Base-by-base conservation (phyloP, 2,329 filamentous ascomycete species). In the Colletotrichum incanum region DNA sequence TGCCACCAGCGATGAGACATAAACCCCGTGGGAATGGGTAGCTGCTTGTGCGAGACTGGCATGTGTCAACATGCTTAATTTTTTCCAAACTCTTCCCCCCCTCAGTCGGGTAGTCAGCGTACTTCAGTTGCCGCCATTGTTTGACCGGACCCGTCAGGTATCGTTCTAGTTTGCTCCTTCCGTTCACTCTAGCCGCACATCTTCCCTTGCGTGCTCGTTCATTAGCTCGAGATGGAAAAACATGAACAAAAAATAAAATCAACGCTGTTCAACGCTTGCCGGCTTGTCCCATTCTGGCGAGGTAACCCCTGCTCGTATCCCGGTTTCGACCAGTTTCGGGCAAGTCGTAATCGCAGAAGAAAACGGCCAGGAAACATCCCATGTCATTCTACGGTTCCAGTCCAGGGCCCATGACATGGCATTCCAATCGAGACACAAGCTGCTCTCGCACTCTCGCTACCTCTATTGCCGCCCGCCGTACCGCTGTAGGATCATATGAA, bases 261-360 rank as follows among this genome's bases (percentile, higher is more conserved):
- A n/a, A 39, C 34, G 12, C 54, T 65, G 52, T 56, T 23, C 50
- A 34, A 26, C 31, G 18, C 43, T 20, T 34, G 37, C 39, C 31
- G 67, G 47, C 55, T 54, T 64, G 66, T 72, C 52, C 65, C 54
- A 31, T 69, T 69, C 49, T 5, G 59, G 69, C 39, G 37, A 60
- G 54, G 31, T 28, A 54, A 31, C 23, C 65, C 70, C 65, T 64
- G 65, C 41, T 55, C 49, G 43, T 43, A 69, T 72, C 65, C 65
- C 31, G 65, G 70, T 69, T 69, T 65, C 54, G 65, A 64, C 70
- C 65, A 65, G 59, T 72, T 72, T 70, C 54, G 65, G 65, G 65
- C 65, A 72, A 59, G 70, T 72, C 41, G 52, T 55, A 58, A 28
- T 31, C 63, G 52, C 59, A 47, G 67, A 28, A 56, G 56, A 58